A percentile compares a stretch with the other conserved stretches of the same genome.
These are phyloP conservation scores for Spathaspora girioi DNA, from an alignment of 805 yeast genomes.

Conservation along the genomic window DNA sequence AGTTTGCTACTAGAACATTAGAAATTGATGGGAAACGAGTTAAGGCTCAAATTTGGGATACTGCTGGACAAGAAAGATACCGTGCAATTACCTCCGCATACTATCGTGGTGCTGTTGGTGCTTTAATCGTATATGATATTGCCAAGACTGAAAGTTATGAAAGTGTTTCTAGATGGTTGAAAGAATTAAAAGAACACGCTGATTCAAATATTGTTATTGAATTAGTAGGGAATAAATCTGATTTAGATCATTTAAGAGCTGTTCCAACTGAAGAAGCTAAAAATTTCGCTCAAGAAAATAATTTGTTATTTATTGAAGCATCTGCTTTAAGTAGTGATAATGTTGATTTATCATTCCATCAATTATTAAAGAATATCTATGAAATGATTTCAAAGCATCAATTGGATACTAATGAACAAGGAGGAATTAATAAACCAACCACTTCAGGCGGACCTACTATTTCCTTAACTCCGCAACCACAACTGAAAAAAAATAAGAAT, in stretches of 20 bases:
- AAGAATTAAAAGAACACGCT: conserved; percentile 88
- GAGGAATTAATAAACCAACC: conserved; percentile 57
- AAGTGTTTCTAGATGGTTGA: conserved; percentile 82
- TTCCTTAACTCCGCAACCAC: conserved; percentile 89
- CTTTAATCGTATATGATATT: conserved; percentile 91
- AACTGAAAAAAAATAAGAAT: conserved; percentile 61
- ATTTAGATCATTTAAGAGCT: conserved; percentile 87
- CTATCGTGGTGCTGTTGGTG: conserved; percentile 98
- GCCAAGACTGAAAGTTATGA: conserved; percentile 86
- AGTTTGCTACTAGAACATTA: conserved; percentile 93
- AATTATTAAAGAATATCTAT: conserved; percentile 86
- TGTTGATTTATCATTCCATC: conserved; percentile 92
- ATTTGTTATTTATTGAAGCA: conserved; percentile 90
- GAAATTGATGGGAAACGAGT: conserved; percentile 81
- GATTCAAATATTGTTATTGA: conserved; percentile 94
- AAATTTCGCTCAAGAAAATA: conserved; percentile 90
- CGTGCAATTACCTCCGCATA: conserved; percentile 97
- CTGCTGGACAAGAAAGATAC: conserved; percentile 98
- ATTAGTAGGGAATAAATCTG: conserved; percentile 88
- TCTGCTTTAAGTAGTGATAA: conserved; percentile 92
- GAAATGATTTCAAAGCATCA: conserved; percentile 93
- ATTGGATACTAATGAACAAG: conserved; percentile 77
- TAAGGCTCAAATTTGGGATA: conserved; percentile 96
- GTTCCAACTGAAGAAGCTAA: conserved; percentile 98
- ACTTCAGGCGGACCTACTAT: conserved; percentile 90